Evolutionary conservation across 2,329 filamentous ascomycete genomes (phyloP), one percentile per base, ranked within the genome.

Genomic region (Neoscytalidium dimidiatum): DNA sequence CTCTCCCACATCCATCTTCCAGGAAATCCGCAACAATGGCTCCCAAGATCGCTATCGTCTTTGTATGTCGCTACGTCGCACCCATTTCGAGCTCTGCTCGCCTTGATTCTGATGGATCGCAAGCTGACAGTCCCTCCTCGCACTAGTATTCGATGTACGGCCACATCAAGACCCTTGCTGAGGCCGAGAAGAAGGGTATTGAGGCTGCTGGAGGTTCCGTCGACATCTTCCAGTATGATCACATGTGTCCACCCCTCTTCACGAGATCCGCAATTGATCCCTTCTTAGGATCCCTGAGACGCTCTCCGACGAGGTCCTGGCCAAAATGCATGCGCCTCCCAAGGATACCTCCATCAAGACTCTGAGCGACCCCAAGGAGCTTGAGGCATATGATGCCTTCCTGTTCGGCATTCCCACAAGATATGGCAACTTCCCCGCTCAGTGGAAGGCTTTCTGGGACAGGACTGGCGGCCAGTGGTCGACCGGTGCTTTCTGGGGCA

Each of bases 381-480:
- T 97, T 48, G 86, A 89, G 74, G 69, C 83, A 62, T 98, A 96
- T 82, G 94, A 98, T 75, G 95, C 84, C 70, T 89, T 97, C 83
- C 89, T 99, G 69, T 86, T 98, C 73, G 95, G 95, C 70, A 95
- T 98, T 78, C 95, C 95, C 66, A 99, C 95, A 60, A 88, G 95
- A 71, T 99, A 92, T 83, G 95, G 95, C 73, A 98, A 96, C 88
- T 97, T 97, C 86, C 94, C 94, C 56, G 92, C 90, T 19, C 95
- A 99, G 83, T 97, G 91, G 91, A 97, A 95, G 85, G 75, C 88
- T 46, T 94, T 93, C 85, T 96, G 93, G 91, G 95, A 99, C 84
- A 86, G 87, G 81, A 94, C 92, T 26, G 94, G 94, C 74, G 84
- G 86, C 71, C 91, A 95, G 79, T 98, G 95, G 95, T 81, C 85